phyloP scores from a whole-genome alignment of 2,329 filamentous ascomycete species.

The Cladosporium velox region DNA sequence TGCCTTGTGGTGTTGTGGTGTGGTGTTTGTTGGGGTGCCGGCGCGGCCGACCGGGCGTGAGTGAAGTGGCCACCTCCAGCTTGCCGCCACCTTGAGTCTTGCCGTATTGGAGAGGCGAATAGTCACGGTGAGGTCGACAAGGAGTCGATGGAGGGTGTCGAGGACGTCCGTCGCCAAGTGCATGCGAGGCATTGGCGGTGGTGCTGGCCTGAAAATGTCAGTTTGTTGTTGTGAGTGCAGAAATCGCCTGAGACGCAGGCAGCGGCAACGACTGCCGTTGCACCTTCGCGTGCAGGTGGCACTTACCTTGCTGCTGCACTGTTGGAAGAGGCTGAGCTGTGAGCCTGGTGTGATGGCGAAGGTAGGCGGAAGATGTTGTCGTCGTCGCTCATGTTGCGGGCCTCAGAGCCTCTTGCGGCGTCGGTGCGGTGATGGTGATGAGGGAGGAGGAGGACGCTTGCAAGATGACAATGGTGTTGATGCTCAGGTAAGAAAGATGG shows the following conservation, averaged over 20 bases:
- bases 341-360: neutral
- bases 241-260: neutral
- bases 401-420: neutral
- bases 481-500: neutral
- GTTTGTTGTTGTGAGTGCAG: neutral
- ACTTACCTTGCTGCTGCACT: neutral
- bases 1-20: neutral
- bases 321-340: neutral
- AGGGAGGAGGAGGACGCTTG: neutral
- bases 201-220: neutral
- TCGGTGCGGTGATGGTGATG: neutral
- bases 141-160: neutral
- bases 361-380: neutral
- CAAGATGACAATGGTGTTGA: neutral
- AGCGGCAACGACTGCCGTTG: neutral
- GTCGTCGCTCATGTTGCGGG: neutral
- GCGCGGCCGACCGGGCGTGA: neutral
- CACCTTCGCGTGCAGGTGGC: neutral
- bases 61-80: neutral
- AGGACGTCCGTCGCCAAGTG: neutral
- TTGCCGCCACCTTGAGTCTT: neutral
- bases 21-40: neutral
- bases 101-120: neutral
- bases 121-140: neutral
- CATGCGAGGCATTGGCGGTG: neutral